A percentile compares a stretch with the other conserved stretches of the same genome.
Evolutionary conservation across 208 protist species (phyloP).

Genomic region (Herpetomonas muscarum): DNA sequence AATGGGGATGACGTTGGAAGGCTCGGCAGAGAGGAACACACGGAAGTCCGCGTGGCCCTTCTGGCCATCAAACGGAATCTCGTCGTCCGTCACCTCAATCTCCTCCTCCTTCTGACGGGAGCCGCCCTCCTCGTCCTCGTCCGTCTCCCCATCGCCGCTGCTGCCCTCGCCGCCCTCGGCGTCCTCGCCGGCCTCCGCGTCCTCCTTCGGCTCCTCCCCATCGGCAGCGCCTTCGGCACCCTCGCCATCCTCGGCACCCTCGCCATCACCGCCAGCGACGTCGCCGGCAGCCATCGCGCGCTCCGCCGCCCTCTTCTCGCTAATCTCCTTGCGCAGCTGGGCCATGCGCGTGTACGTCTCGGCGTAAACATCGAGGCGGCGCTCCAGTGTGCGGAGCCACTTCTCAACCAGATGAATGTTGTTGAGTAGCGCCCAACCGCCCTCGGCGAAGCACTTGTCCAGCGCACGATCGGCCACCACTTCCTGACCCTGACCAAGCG

Average conservation of each 20-base stretch:
- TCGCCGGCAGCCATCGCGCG: conserved; percentile 15
- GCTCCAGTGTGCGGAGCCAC: conserved; percentile 97
- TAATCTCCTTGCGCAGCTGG: conserved; percentile 82
- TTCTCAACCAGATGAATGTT: conserved; percentile 98
- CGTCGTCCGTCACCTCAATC: conserved; percentile 81
- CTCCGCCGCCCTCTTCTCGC: conserved; percentile 73
- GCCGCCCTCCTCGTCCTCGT: conserved; percentile 13
- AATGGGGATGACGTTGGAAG: conserved; percentile 94
- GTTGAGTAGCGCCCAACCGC: conserved; percentile 97
- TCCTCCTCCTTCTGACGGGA: conserved; percentile 10
- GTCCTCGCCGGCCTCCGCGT: conserved; percentile 16
- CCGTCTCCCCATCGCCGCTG: conserved; percentile 18
- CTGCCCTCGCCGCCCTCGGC: conserved; percentile 15
- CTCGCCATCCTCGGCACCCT: conserved; percentile 12
- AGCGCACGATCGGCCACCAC: conserved; percentile 95
- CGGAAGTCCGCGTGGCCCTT: conserved; percentile 95
- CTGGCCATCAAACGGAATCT: conserved; percentile 86
- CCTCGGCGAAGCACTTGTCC: conserved; percentile 88
- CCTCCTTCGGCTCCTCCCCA: conserved; percentile 7
- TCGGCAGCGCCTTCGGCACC: conserved; percentile 13
- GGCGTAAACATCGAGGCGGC: conserved; percentile 92
- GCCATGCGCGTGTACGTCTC: conserved; percentile 90
- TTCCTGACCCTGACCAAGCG: conserved; percentile 98
- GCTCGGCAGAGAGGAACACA: conserved; percentile 97
- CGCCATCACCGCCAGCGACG: conserved; percentile 1